These are phyloP conservation scores for Leccinum imitatum DNA, from an alignment of 768 basidiomycete species.

Conservation along the genomic window DNA sequence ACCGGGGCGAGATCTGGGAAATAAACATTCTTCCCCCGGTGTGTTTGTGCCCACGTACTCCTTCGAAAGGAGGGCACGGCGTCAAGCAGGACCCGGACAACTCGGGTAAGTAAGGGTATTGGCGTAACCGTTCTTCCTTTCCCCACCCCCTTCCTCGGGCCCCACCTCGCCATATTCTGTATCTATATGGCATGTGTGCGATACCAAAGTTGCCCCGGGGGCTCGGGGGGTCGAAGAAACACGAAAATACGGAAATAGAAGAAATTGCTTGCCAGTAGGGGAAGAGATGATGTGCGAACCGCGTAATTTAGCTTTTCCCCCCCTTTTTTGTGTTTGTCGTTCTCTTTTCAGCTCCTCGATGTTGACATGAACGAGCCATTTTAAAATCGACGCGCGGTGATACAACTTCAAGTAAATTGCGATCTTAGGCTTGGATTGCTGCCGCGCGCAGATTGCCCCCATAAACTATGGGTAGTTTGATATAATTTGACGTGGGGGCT, in stretches of 20 bases:
- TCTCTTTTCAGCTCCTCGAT: background rate
- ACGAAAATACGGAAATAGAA: background rate
- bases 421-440: background rate
- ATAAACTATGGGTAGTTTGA: slow-evolving; percentile 32
- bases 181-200: background rate
- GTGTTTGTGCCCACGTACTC: background rate
- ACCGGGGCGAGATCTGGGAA: background rate
- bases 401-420: background rate
- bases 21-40: background rate
- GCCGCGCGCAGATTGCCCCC: background rate
- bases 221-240: background rate
- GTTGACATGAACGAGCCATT: background rate
- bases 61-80: background rate
- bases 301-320: background rate
- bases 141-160: background rate
- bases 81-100: background rate
- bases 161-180: background rate
- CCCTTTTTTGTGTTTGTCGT: background rate
- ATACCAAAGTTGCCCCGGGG: background rate
- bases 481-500: slow-evolving; percentile 66
- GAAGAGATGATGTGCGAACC: background rate
- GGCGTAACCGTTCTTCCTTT: background rate
- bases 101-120: too few species aligned
- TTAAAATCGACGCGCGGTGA: background rate
- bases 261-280: background rate